Evolutionary conservation across 148 eudicot species (phyloP).

Genomic region (Beta vulgaris): DNA sequence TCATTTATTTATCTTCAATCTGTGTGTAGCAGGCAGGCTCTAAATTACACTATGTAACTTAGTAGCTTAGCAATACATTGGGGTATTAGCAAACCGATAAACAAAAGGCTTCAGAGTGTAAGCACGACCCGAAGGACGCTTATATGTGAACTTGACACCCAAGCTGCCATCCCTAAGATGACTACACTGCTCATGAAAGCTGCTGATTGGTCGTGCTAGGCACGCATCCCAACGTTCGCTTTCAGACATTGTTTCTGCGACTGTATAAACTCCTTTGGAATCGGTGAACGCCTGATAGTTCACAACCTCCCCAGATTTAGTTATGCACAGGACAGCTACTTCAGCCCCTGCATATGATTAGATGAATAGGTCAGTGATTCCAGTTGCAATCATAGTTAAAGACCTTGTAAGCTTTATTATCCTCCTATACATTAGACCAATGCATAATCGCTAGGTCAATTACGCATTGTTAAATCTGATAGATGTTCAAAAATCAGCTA

Average conservation of each 20-base stretch:
- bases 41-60: neutral
- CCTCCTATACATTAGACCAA: neutral
- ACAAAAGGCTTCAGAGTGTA: constrained; percentile 77
- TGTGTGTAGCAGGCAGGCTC: neutral
- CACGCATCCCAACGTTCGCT: constrained; percentile 96
- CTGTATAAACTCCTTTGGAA: constrained; percentile 79
- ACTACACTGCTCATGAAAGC: constrained; percentile 84
- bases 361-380: neutral
- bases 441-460: neutral
- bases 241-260: constrained; percentile 97
- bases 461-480: neutral
- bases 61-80: constrained; percentile 46
- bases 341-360: constrained; percentile 71
- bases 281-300: constrained; percentile 94
- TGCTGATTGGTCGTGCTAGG: constrained; percentile 88
- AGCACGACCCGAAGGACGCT: constrained; percentile 68
- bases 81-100: constrained; percentile 51
- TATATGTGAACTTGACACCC: constrained; percentile 83
- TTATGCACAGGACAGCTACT: constrained; percentile 98
- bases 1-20: constrained; percentile 4
- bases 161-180: constrained; percentile 51
- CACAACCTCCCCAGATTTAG: constrained; percentile 93
- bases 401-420: neutral
- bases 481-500: neutral
- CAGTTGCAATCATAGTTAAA: neutral